Conservation (phyloP, 2,329 filamentous ascomycete species). For the Elsinoe arachidis region DNA sequence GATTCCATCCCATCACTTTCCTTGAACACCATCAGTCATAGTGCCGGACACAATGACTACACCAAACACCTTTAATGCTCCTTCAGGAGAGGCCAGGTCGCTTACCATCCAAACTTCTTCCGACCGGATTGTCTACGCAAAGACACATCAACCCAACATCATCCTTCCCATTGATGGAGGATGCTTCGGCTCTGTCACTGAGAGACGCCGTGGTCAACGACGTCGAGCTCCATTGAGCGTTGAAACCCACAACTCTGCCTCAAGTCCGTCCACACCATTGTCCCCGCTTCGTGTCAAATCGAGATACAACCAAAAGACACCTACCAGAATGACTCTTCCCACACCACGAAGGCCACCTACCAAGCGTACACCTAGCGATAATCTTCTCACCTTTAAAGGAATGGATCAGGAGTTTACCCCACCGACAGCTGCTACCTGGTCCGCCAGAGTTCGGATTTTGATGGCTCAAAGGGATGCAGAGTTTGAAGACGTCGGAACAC, state of each 20-base stretch:
- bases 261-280: background rate
- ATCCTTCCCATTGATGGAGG: slow-evolving; percentile 9
- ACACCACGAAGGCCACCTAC: slow-evolving; percentile 7
- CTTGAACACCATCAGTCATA: background rate
- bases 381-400: slow-evolving; percentile 2
- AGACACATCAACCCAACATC: slow-evolving; percentile 9
- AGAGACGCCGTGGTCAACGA: slow-evolving; percentile 4
- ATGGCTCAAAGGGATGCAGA: background rate
- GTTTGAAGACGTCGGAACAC: background rate
- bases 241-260: background rate
- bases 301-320: slow-evolving; percentile 4
- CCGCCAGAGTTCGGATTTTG: background rate
- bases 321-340: background rate
- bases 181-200: slow-evolving; percentile 1
- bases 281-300: slow-evolving; percentile 1
- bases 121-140: slow-evolving; percentile 1
- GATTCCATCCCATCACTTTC: background rate
- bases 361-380: slow-evolving; percentile 5
- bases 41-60: slow-evolving; percentile 4
- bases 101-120: slow-evolving; percentile 7
- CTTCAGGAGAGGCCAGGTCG: slow-evolving; percentile 2
- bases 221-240: background rate
- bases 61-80: slow-evolving; percentile 6
- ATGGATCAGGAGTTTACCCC: background rate
- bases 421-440: background rate